Conservation (phyloP, 139 green algal species). For the Coelastrella sp. region DNA sequence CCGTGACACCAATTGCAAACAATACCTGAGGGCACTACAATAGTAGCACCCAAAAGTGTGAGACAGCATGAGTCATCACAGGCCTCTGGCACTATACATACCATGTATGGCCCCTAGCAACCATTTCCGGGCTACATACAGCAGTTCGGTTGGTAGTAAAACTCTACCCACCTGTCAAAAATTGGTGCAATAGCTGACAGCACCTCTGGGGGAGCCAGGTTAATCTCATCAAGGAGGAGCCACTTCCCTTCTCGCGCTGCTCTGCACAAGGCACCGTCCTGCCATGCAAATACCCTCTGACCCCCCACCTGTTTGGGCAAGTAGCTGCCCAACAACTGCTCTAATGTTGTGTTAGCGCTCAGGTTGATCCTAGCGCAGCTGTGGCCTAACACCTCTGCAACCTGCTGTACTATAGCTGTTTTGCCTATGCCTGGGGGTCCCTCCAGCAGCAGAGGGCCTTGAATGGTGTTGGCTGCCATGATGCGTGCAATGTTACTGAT, state of each 20-base stretch:
- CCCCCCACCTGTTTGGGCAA: conserved; percentile 47
- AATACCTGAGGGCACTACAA: no score
- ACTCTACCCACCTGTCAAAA: conserved; percentile 46
- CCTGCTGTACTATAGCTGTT: conserved; percentile 55
- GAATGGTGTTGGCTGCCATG: conserved; percentile 36
- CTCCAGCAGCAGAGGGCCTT: conserved; percentile 54
- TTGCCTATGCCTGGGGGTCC: conserved; percentile 58
- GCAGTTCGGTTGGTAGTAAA: background rate
- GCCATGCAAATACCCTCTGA: conserved; percentile 82
- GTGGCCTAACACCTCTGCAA: conserved; percentile 39
- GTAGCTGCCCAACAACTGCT: conserved; percentile 53
- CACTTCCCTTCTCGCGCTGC: conserved; percentile 86
- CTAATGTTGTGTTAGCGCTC: conserved; percentile 50
- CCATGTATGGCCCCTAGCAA: no score
- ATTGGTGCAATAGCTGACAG: conserved; percentile 55
- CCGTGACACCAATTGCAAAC: no score
- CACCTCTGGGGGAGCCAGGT: conserved; percentile 82
- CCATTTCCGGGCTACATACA: no score
- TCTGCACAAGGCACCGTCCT: conserved; percentile 85
- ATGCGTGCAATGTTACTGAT: conserved; percentile 53
- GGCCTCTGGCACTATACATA: no score
- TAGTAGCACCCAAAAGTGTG: no score
- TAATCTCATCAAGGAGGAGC: conserved; percentile 96
- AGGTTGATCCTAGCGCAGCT: conserved; percentile 56
- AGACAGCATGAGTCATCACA: no score